Base-by-base conservation (phyloP, 352 stramenopile species). In the Phytophthora hibernalis region DNA sequence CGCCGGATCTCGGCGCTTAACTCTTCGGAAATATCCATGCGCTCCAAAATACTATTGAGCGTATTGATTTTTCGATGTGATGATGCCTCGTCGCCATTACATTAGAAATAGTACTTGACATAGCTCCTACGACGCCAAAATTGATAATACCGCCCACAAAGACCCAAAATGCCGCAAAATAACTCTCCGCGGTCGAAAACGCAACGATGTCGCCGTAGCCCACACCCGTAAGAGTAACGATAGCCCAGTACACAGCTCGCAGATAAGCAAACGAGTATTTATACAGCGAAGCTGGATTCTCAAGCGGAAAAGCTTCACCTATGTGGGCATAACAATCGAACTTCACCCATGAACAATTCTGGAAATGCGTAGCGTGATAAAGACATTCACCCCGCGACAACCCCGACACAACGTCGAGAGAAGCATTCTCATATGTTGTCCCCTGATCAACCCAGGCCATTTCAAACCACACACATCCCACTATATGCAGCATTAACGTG, bases 41-140 rank as follows among this genome's bases (percentile, higher is more conserved):
- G 83, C 48, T 84, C 83, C 73, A 95, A 86, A 16, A 91, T 72
- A 24, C 68, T 76, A 54, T 93, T 93, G 1, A 93, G 59, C 0
- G 76, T 79, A 28, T 91, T 91, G 18, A 93, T 58, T 87, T 84
- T 51, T 95, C 87, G 0, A 92, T 78, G 38, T 89, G 76, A n/a
- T 92, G 80, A 35, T 91, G 86, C 51, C 84, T 75, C 0, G 70
- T 75, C 0, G 85, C 81, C 35, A 91, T 80, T 2, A 87, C 67
- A 18, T 85, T 90, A 3, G 85, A 81, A 61, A 95, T 89, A 0
- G 79, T 92, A 35, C 80, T 92, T 10, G 87, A 95, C 81, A 95
- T 95, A 1, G 87, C 87, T 13, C 85, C 87, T 6, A 93, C 82
- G 11, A 93, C 83, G 1, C 77, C 83, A 61, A 92, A 95, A 54